Evolutionary conservation across 164 flowering plant genomes (phyloP), one percentile per base, ranked within the genome.

Genomic region (Malania oleifera): DNA sequence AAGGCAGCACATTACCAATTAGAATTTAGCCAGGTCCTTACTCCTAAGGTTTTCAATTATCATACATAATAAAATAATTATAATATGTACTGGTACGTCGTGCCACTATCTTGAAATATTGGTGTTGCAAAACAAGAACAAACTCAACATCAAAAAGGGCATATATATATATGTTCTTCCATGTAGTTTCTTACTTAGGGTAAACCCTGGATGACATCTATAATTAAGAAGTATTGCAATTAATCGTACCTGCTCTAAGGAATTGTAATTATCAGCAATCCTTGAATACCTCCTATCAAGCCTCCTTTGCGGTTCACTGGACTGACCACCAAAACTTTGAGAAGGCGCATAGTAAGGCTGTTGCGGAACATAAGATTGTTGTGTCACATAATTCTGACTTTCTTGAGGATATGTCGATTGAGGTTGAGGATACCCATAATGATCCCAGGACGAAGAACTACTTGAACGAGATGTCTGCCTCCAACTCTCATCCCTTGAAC

Each of bases 221-320:
- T 24, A 18, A 48, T 18, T 27, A 7, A 44, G 22, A 37, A 4
- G 45, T 47, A 31, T 13, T 38, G n/a, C 34, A 61, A 54, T 20
- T 29, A 25, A 38, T 29, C 9, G 23, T 43, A 70, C 73, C 73
- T 69, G 54, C 31, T 64, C 73, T 26, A 69, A 62, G 17, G 86
- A 79, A 29, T 27, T 62, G 69, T 77, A 85, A 54, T 70, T 64
- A 50, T 80, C 86, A 17, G 80, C 82, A 60, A 85, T 85, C 66
- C 71, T 76, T 8, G 84, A 71, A 63, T 76, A 83, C 59, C 68
- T 74, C 66, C 82, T 56, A 2, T 82, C 83, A 14, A 82, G 46
- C 65, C 15, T 77, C 58, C 47, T 75, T 28, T 54, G 61, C 29
- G 23, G 61, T 28, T 50, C 2, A 14, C 47, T 22, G 24, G 37